Base-by-base conservation (phyloP, 805 yeast species). In the Suhomyces vadensis region DNA sequence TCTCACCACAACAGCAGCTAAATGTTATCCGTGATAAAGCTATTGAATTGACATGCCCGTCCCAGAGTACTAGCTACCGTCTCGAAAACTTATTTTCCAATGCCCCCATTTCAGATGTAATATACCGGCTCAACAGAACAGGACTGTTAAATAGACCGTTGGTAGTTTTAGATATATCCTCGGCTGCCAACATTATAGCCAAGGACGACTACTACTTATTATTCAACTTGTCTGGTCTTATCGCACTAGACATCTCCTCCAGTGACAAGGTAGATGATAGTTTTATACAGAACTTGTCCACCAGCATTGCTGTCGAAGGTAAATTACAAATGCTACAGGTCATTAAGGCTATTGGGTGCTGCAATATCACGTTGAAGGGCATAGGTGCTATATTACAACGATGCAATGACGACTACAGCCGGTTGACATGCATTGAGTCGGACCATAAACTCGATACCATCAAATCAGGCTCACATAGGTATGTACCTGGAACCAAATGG, bases 1-100 rank as follows among this genome's bases (percentile, higher is more conserved):
- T 41, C 2, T 33, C 49, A 5, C 31, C 27, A 10, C 22, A 17
- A 31, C 17, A 23, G 7, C 36, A 38, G 29, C 33, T 49, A n/a
- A 44, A 43, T 26, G 20, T 22, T 17, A 25, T 13, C 4, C 43
- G 49, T 16, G 44, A 35, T 14, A 37, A 42, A 20, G 51, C 55
- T 1, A 43, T 59, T 7, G 55, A 50, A 14, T 42, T 49, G 37
- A 44, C 49, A 17, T 44, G 49, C 7, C 42, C 54, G 14, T 57
- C 62, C 19, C 42, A 43, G 13, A 26, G 46, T 20, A 39, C 42
- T 16, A 38, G 27, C 33, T 73, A 71, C 54, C 49, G 76, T 31
- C 39, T 71, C 20, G 75, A 71, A 35, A 68, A 61, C 37, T 31
- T 71, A 5, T 69, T 64, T 43, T 48, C 56, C 17, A 69, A 70